These are phyloP conservation scores for Vaucheria bursata DNA, from an alignment of 352 stramenopile genomes.

Conservation along the genomic window DNA sequence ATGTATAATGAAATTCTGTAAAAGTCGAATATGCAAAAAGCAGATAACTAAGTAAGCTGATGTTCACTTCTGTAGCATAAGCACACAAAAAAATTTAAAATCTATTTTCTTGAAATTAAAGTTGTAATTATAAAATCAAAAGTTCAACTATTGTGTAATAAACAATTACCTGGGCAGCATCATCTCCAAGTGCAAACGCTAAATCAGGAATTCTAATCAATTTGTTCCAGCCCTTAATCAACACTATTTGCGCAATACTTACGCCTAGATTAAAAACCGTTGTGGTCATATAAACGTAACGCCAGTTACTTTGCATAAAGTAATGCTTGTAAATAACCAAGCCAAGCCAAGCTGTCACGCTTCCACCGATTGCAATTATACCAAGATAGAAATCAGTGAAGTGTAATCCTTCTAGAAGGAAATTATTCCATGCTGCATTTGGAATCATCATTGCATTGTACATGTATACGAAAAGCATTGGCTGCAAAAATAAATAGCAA, in stretches of 20 bases:
- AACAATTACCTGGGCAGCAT: slow-evolving; percentile 33
- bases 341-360: slow-evolving; percentile 42
- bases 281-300: slow-evolving; percentile 53
- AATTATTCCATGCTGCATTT: slow-evolving; percentile 58
- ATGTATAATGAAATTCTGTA: no score
- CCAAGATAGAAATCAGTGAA: slow-evolving; percentile 54
- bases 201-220: slow-evolving; percentile 44
- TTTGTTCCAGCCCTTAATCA: slow-evolving; percentile 50
- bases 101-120: no score
- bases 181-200: slow-evolving; percentile 51
- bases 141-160: background rate
- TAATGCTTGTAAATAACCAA: slow-evolving; percentile 56
- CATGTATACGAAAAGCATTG: slow-evolving; percentile 54
- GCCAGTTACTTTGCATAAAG: slow-evolving; percentile 54
- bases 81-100: no score
- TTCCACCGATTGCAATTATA: slow-evolving; percentile 33
- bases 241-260: slow-evolving; percentile 50
- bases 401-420: slow-evolving; percentile 53
- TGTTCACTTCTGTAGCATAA: no score
- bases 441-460: slow-evolving; percentile 51
- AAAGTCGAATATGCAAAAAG: no score
- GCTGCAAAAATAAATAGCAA: no score
- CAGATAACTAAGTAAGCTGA: no score
- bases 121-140: background rate
- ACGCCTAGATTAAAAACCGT: slow-evolving; percentile 43